Percentiles rank a stretch among this genome's conserved stretches.
phyloP scores from a whole-genome alignment of 805 yeast species.

The Scheffersomyces coipomensis region DNA sequence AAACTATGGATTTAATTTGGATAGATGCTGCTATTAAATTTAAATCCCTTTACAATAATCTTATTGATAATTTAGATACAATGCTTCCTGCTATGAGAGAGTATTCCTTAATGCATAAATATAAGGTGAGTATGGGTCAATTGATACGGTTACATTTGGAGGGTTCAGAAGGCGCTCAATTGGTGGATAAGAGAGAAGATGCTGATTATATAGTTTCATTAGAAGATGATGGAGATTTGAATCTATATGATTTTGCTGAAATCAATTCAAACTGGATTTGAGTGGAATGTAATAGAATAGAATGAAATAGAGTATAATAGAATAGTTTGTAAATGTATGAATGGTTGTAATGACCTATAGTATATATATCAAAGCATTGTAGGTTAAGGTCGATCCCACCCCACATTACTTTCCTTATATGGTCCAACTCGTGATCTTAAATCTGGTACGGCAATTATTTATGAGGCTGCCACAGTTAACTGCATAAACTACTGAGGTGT shows the following conservation, averaged over 20 bases:
- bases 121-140: conserved; percentile 6
- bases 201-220: conserved; percentile 10
- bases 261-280: conserved; percentile 9
- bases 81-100: not conserved
- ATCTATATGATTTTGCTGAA: conserved; percentile 8
- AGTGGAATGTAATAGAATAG: too few relatives aligned
- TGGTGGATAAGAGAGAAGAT: conserved; percentile 2
- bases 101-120: conserved; percentile 1
- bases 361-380: too few relatives aligned
- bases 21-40: conserved; percentile 2
- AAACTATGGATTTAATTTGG: conserved; percentile 5
- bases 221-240: conserved; percentile 8
- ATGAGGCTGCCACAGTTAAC: too few relatives aligned
- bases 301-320: too few relatives aligned
- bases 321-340: too few relatives aligned
- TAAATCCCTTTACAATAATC: not conserved
- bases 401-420: too few relatives aligned
- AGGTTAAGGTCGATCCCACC: too few relatives aligned
- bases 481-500: too few relatives aligned
- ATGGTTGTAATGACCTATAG: too few relatives aligned
- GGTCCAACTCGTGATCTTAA: too few relatives aligned
- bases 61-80: not conserved
- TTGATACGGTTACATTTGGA: conserved; percentile 5
- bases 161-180: conserved; percentile 1
- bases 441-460: too few relatives aligned